These are phyloP conservation scores for Krasilnikovozyma curviuscula DNA, from an alignment of 768 basidiomycete species.

Conservation along the genomic window DNA sequence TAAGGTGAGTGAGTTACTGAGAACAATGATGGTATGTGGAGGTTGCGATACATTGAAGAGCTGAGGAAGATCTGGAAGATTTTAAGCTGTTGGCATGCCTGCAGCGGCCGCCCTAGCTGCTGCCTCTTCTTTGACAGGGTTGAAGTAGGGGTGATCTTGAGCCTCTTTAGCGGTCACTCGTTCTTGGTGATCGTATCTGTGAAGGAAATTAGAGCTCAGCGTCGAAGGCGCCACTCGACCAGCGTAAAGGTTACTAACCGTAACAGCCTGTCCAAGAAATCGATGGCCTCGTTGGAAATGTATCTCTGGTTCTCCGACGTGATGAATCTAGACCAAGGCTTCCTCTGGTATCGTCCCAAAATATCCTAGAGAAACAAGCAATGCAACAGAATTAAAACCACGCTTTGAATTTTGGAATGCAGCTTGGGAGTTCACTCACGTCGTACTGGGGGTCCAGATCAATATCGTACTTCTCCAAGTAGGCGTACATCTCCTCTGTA, in stretches of 20 bases:
- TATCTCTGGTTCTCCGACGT: slow-evolving; percentile 51
- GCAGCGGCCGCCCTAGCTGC: too few species aligned
- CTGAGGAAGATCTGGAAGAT: too few species aligned
- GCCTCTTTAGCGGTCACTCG: slow-evolving; percentile 86
- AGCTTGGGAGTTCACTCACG: too few species aligned
- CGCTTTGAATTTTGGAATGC: too few species aligned
- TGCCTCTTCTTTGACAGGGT: too few species aligned
- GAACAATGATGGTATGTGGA: too few species aligned
- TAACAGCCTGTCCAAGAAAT: slow-evolving; percentile 72
- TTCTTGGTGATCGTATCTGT: slow-evolving; percentile 94
- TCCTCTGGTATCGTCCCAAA: slow-evolving; percentile 47
- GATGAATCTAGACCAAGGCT: slow-evolving; percentile 88
- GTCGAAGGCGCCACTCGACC: background rate
- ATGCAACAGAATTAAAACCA: too few species aligned
- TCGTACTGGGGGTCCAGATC: slow-evolving; percentile 91
- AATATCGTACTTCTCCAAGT: slow-evolving; percentile 47
- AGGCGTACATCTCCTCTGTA: slow-evolving; percentile 73
- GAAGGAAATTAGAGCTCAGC: slow-evolving; percentile 9
- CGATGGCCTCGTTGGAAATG: slow-evolving; percentile 90
- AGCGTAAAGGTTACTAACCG: background rate
- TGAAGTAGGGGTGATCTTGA: slow-evolving; percentile 82
- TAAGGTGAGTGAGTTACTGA: too few species aligned
- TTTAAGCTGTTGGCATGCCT: too few species aligned
- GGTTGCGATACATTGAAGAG: too few species aligned
- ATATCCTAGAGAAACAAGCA: too few species aligned